Evolutionary conservation across 164 flowering plant genomes (phyloP).

Genomic region (Houttuynia cordata): DNA sequence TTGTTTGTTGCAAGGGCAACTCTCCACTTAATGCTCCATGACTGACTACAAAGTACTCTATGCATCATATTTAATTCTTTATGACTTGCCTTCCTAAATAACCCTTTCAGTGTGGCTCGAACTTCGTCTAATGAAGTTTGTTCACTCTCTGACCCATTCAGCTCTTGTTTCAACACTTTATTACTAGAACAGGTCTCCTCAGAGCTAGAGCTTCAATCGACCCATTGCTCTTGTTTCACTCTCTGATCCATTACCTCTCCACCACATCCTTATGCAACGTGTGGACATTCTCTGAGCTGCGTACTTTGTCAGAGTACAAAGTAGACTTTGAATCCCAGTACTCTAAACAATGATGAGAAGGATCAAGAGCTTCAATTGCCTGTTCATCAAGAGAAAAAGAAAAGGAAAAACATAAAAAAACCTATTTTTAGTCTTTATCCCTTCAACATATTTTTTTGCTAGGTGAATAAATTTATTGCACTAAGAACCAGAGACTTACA

Average conservation of each 20-base stretch:
- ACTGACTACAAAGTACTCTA: conserved; percentile 28
- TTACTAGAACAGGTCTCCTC: conserved; percentile 13
- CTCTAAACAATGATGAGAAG: conserved; percentile 40
- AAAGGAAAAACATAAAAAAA: too few species aligned
- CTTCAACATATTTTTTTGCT: too few species aligned
- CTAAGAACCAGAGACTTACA: too few species aligned
- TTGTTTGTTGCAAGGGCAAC: conserved; percentile 20
- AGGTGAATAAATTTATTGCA: too few species aligned
- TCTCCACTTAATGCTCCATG: conserved; percentile 27
- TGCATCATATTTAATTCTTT: conserved; percentile 38
- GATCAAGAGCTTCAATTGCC: conserved; percentile 77
- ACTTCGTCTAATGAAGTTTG: conserved; percentile 16
- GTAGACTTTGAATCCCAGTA: conserved; percentile 38
- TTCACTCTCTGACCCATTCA: conserved; percentile 4
- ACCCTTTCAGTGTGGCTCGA: conserved; percentile 21
- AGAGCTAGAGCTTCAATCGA: conserved; percentile 6
- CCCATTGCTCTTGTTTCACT: too few species aligned
- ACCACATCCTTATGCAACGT: not conserved
- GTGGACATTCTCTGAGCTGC: conserved; percentile 2
- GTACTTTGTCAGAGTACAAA: conserved; percentile 7
- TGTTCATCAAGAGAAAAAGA: conserved; percentile 11
- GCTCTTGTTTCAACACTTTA: conserved; percentile 13
- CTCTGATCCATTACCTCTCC: conserved; percentile 6
- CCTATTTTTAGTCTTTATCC: too few species aligned
- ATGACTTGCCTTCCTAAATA: conserved; percentile 40